Percentiles rank a stretch among this genome's conserved stretches.
Evolutionary conservation across 2,329 filamentous ascomycete genomes (phyloP).

Genomic region (Colletotrichum graminicola): DNA sequence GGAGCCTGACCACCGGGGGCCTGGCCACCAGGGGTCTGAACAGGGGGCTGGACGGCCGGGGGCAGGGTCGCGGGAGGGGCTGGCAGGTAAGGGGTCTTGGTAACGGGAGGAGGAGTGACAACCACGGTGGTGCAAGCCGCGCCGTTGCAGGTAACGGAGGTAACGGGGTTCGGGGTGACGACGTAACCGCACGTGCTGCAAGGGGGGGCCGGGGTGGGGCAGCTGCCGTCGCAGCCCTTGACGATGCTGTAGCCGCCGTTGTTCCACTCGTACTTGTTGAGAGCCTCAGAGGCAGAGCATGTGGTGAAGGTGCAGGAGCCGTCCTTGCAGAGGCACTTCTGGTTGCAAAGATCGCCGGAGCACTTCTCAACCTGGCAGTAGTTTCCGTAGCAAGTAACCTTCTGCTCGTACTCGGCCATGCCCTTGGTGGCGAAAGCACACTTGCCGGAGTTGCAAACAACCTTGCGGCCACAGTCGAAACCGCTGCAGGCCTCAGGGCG

Average conservation of each 20-base stretch:
- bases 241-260: slow-evolving; percentile 49
- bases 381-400: slow-evolving; percentile 38
- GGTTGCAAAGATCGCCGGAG: slow-evolving; percentile 47
- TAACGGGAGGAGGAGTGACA: slow-evolving; percentile 45
- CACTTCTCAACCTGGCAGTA: slow-evolving; percentile 50
- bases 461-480: slow-evolving; percentile 37
- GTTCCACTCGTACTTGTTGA: slow-evolving; percentile 52
- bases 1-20: too few relatives aligned
- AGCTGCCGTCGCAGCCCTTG: slow-evolving; percentile 49
- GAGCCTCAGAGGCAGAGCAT: slow-evolving; percentile 44
- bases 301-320: slow-evolving; percentile 47
- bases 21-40: background rate
- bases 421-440: slow-evolving; percentile 24
- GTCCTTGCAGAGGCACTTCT: slow-evolving; percentile 46
- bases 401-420: slow-evolving; percentile 34
- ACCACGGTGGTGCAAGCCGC: slow-evolving; percentile 47
- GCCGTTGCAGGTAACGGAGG: slow-evolving; percentile 45
- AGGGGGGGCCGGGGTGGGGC: slow-evolving; percentile 46
- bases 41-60: too few relatives aligned
- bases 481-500: slow-evolving; percentile 29
- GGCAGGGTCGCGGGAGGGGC: too few relatives aligned
- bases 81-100: slow-evolving; percentile 12
- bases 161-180: too few relatives aligned
- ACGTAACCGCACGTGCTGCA: slow-evolving; percentile 50
- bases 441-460: slow-evolving; percentile 30